These are phyloP conservation scores for Sporothrix variecibatus DNA, from an alignment of 2,329 filamentous ascomycete species.

Conservation along the genomic window DNA sequence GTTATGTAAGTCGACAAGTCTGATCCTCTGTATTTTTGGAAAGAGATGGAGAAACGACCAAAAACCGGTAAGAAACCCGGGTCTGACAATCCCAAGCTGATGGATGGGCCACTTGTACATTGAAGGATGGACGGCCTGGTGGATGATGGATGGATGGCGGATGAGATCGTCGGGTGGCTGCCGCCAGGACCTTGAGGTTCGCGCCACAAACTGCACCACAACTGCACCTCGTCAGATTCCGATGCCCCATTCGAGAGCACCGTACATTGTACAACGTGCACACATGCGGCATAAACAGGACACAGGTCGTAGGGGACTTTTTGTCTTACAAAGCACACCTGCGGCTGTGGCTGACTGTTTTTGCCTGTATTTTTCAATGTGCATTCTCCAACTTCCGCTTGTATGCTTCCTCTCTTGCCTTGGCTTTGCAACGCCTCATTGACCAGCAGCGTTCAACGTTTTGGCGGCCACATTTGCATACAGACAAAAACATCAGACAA, in stretches of 20 bases:
- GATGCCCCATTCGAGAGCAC: background rate
- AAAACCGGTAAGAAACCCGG: background rate
- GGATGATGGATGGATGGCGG: background rate
- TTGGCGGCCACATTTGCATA: too few relatives aligned
- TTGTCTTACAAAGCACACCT: background rate
- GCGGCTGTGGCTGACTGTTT: background rate
- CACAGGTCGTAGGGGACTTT: background rate
- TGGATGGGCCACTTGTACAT: background rate
- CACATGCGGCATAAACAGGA: background rate
- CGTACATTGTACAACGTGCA: background rate
- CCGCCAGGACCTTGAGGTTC: background rate
- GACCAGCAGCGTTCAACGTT: background rate
- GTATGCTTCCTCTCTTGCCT: too few relatives aligned
- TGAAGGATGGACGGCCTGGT: too few relatives aligned
- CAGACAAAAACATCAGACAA: too few relatives aligned
- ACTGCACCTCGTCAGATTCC: background rate
- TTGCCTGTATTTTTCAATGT: background rate
- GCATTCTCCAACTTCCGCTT: too few relatives aligned
- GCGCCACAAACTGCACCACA: background rate
- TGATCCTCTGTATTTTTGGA: too few relatives aligned
- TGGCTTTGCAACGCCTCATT: background rate
- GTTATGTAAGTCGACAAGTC: background rate
- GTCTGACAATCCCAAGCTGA: background rate
- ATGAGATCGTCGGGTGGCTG: background rate
- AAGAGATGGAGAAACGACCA: background rate